Evolutionary conservation across 179 eudicot genomes (phyloP), one percentile per base, ranked within the genome.

Genomic region (Patellifolia procumbens): DNA sequence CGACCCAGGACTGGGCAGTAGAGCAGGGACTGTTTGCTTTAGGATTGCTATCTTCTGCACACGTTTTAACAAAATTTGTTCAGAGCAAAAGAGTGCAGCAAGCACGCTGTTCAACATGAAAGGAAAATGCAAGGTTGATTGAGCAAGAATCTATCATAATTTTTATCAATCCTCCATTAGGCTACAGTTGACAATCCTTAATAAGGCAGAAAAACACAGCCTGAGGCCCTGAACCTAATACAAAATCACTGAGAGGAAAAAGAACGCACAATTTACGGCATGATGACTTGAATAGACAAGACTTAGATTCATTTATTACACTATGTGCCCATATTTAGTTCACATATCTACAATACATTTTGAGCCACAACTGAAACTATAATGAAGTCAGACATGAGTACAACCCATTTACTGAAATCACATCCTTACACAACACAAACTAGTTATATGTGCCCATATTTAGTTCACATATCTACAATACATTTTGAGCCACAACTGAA

Each of bases 1-100:
- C 85, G 60, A 94, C 94, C 98, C 98, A 94, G 10, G 94, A 92
- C 62, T 83, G 82, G 11, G 89, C 92, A 11, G 89, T 80, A 52
- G 88, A 75, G 79, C 83, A 74, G 32, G 72, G 35, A 71, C 62
- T 81, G 11, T 75, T 81, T 16, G 80, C 72, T 69, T 73, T 80
- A 32, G 45, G 55, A 39, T 56, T 72, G n/a, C 78, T 79, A 62
- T 73, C 80, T 76, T 86, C 97, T 87, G 90, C 85, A 84, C 59
- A 62, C n/a, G n/a, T 34, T 35, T 65, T 9, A 68, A 74, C 65
- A 61, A 73, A 74, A 49, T 10, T 20, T 59, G 16, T 24, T 43
- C 24, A 46, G 43, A 61, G 58, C 31, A 69, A 72, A 74, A 32
- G 34, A 55, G 63, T 26, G 29, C 62, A 46, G 26, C 52, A 72